Conservation (phyloP, 1,139 yeast species). For the Hyphopichia khmerensis region DNA sequence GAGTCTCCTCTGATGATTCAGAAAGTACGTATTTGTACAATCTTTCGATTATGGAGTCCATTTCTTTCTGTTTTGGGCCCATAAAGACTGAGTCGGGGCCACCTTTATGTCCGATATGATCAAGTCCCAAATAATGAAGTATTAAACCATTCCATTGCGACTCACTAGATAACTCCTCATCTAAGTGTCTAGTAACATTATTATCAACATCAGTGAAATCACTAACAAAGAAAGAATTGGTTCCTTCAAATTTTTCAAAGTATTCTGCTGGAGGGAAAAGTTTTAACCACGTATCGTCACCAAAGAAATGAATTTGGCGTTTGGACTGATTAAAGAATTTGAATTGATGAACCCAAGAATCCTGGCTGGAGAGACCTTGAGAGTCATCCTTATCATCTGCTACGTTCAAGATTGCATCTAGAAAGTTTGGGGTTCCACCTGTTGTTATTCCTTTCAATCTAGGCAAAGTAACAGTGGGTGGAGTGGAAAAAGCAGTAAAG, state of each 20-base stretch:
- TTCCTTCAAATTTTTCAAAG: constrained; percentile 75
- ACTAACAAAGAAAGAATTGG: constrained; percentile 89
- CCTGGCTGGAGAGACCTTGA: constrained; percentile 72
- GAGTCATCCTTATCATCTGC: constrained; percentile 84
- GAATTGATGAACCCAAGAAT: constrained; percentile 84
- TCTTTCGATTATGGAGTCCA: constrained; percentile 65
- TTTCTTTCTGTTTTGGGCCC: constrained; percentile 79
- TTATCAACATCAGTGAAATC: constrained; percentile 92
- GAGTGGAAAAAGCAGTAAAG: constrained; percentile 85
- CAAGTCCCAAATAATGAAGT: constrained; percentile 88
- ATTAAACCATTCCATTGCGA: constrained; percentile 80
- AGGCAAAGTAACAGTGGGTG: constrained; percentile 83
- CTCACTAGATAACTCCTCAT: constrained; percentile 42
- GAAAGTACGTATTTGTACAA: constrained; percentile 46
- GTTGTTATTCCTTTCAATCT: constrained; percentile 77
- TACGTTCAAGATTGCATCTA: constrained; percentile 87
- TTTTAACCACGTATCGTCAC: constrained; percentile 97
- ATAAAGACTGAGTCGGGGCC: constrained; percentile 82
- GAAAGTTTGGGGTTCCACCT: constrained; percentile 76
- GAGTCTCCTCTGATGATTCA: constrained; percentile 43
- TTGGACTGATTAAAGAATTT: constrained; percentile 28
- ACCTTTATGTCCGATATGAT: constrained; percentile 96
- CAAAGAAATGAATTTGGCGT: constrained; percentile 71
- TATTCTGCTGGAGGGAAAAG: constrained; percentile 62
- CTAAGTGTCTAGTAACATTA: constrained; percentile 88